Evolutionary conservation across 2,329 filamentous ascomycete species (phyloP), one percentile per base, ranked within the genome.

Genomic region (Claviceps sp.): DNA sequence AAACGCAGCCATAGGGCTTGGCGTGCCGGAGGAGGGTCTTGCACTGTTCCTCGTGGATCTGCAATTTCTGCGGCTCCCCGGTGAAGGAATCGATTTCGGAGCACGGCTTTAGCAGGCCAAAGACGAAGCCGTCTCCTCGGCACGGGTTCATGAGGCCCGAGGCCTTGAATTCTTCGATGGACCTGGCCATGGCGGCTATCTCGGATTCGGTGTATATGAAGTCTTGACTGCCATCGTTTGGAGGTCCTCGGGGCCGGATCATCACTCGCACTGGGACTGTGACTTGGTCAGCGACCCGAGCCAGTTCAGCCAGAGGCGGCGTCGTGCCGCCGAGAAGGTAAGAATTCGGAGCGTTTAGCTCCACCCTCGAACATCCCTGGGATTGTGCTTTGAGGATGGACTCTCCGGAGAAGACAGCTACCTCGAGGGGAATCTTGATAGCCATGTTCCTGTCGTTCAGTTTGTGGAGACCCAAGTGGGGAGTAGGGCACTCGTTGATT

Each of bases 91-190:
- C 48, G 3, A 48, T 57, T 2, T 53, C 45, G 2, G 41, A 38
- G 20, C 50, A 45, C 22, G 54, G 50, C 37, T 50, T 54, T 13
- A 80, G 55, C 2, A 75, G 62, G 4, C 77, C 77, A 56, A 81
- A 78, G 7, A 81, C 77, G 56, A 81, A 81, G 1, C 75, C 76
- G 55, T 81, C 78, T 4, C 75, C 75, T 14, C 67, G 65, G 1
- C 58, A 56, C 0, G 62, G 56, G 26, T 67, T 58, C 50, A 80
- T 59, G 3, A 69, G 53, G 0, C 67, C 67, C 0, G 66, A 59
- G 0, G 57, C 57, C 47, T 65, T 68, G 59, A 78, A 70, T 0
- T 46, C 55, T 0, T 16, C 47, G 9, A 80, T 70, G 7, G 63
- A 57, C 2, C 56, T 51, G 42, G 57, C 57, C 77, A 81, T 81